Conservation (phyloP, 345 rosid genomes). For the Sonneratia alba region DNA sequence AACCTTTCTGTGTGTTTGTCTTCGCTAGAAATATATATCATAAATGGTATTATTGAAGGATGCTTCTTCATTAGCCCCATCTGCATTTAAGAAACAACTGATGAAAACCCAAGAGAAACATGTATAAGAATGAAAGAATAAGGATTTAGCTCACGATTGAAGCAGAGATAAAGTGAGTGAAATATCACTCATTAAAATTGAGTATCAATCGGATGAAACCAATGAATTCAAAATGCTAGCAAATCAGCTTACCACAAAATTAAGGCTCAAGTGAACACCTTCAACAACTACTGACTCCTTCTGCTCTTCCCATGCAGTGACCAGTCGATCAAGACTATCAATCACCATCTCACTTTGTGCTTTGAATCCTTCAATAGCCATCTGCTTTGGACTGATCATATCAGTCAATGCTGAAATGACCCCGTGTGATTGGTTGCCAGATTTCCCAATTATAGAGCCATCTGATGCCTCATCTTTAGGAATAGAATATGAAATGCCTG, state of each 20-base stretch:
- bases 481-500: conserved; percentile 28
- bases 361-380: conserved; percentile 95
- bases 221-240: not conserved
- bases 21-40: conserved; percentile 91
- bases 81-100: conserved; percentile 31
- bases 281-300: conserved; percentile 97
- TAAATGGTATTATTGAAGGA: conserved; percentile 93
- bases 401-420: conserved; percentile 26
- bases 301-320: conserved; percentile 94
- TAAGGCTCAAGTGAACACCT: conserved; percentile 97
- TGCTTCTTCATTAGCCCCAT: conserved; percentile 99
- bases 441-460: conserved; percentile 31
- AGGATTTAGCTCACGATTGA: not conserved
- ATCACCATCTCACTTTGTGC: conserved; percentile 99
- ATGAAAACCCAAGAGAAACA: conserved; percentile 4
- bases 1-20: conserved; percentile 96
- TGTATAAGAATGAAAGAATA: conserved; percentile 3
- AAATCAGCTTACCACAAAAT: conserved; percentile 72
- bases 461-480: conserved; percentile 35
- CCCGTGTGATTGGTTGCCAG: conserved; percentile 26
- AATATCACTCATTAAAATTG: no score
- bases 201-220: no score
- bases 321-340: conserved; percentile 90
- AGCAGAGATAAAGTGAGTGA: not conserved
- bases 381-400: conserved; percentile 64